phyloP scores from a whole-genome alignment of 805 yeast species.

The Teunomyces tritomae region DNA sequence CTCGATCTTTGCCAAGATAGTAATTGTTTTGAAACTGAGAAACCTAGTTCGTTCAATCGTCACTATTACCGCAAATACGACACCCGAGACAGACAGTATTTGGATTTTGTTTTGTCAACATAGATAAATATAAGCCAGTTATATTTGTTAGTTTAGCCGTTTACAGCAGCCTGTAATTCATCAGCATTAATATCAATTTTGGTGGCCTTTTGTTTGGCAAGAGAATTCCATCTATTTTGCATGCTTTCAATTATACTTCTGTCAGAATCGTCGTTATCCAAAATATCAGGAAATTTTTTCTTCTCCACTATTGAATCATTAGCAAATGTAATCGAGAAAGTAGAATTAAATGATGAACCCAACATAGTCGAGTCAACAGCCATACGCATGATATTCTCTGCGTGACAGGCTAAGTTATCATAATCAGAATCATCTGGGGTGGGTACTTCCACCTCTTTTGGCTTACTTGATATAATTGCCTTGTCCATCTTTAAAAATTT shows the following conservation, averaged over 20 bases:
- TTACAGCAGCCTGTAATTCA: slow-evolving; percentile 33
- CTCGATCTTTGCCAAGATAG: slow-evolving; percentile 8
- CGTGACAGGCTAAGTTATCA: slow-evolving; percentile 46
- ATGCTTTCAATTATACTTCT: slow-evolving; percentile 17
- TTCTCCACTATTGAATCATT: slow-evolving; percentile 29
- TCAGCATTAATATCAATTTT: slow-evolving; percentile 38
- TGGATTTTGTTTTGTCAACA: slow-evolving; percentile 8
- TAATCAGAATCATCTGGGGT: slow-evolving; percentile 22
- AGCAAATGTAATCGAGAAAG: slow-evolving; percentile 35
- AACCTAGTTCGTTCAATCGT: slow-evolving; percentile 11
- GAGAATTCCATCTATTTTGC: slow-evolving; percentile 13
- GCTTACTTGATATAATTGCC: slow-evolving; percentile 2
- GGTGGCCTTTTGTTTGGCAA: slow-evolving; percentile 17
- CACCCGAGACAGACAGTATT: slow-evolving; percentile 23
- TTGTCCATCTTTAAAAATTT: slow-evolving; percentile 8
- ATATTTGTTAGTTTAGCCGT: slow-evolving; percentile 4
- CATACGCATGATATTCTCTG: slow-evolving; percentile 45
- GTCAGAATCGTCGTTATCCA: slow-evolving; percentile 19
- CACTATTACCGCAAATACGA: slow-evolving; percentile 20
- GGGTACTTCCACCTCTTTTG: slow-evolving; percentile 2
- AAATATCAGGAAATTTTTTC: slow-evolving; percentile 14
- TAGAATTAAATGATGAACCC: slow-evolving; percentile 38
- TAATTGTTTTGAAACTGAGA: slow-evolving; percentile 4
- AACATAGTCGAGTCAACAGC: slow-evolving; percentile 47
- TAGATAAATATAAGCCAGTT: slow-evolving; percentile 4